Conservation (phyloP, 495 filamentous ascomycete species). For the Neurospora tetraspora region DNA sequence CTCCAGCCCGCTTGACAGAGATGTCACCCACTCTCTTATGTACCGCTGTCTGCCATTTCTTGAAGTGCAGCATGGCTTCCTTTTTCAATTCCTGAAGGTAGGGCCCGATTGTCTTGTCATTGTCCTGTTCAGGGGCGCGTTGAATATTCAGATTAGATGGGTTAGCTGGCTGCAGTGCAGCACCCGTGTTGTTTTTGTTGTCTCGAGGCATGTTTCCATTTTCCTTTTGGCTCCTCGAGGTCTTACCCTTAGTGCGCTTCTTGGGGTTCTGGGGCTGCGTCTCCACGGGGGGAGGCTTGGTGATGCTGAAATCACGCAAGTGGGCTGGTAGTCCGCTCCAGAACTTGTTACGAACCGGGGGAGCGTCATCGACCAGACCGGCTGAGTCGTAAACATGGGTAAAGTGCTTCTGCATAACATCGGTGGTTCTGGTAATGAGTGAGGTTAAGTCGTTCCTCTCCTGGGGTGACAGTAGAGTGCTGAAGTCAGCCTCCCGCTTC, state of each 20-base stretch:
- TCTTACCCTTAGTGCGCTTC: neutral
- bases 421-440: slow-evolving; percentile 34
- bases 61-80: slow-evolving; percentile 31
- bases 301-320: slow-evolving; percentile 22
- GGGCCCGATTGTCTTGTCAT: slow-evolving; percentile 11
- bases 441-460: slow-evolving; percentile 22
- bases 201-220: slow-evolving; percentile 14
- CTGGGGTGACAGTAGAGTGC: slow-evolving; percentile 12
- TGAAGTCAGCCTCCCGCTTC: slow-evolving; percentile 26
- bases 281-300: slow-evolving; percentile 16
- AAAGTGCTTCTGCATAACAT: slow-evolving; percentile 39
- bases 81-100: slow-evolving; percentile 34
- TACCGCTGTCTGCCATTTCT: slow-evolving; percentile 33
- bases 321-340: slow-evolving; percentile 22
- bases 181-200: neutral
- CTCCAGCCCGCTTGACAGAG: slow-evolving; percentile 17
- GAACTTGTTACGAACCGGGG: slow-evolving; percentile 12
- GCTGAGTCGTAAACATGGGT: slow-evolving; percentile 35
- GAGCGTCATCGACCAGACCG: slow-evolving; percentile 9
- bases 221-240: slow-evolving; percentile 10
- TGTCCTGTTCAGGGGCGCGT: slow-evolving; percentile 7
- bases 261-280: slow-evolving; percentile 2
- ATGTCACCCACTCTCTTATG: slow-evolving; percentile 33
- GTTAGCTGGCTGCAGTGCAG: neutral
- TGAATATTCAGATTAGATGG: neutral